Evolutionary conservation across 257 asterid species (phyloP).

Genomic region (Ballota nigra): DNA sequence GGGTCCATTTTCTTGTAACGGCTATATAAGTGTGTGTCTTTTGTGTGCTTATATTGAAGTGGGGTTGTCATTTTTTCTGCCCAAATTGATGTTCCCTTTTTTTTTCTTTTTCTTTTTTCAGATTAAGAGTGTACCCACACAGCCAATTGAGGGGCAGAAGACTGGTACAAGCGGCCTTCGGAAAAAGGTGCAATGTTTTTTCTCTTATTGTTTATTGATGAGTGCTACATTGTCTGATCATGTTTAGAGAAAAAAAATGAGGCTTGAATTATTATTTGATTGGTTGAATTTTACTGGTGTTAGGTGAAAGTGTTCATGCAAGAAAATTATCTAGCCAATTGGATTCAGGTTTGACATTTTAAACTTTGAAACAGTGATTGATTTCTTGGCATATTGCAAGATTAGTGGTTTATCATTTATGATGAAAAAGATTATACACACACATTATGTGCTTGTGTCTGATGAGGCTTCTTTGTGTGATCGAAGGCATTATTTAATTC

Average conservation of each 20-base stretch:
- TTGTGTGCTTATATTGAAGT: conserved; percentile 1
- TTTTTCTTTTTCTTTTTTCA: conserved; percentile 15
- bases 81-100: neutral
- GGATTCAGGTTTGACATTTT: conserved; percentile 83
- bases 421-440: conserved; percentile 11
- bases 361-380: conserved; percentile 4
- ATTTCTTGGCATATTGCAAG: conserved; percentile 8
- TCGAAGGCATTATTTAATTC: conserved; percentile 86
- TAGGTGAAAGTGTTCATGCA: conserved; percentile 89
- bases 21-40: neutral
- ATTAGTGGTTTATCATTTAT: conserved; percentile 16
- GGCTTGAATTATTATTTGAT: conserved; percentile 19
- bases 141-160: conserved; percentile 91
- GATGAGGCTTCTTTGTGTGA: conserved; percentile 20
- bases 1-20: neutral
- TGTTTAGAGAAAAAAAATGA: conserved; percentile 2
- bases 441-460: neutral
- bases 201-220: neutral
- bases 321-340: conserved; percentile 89
- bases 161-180: conserved; percentile 98
- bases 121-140: conserved; percentile 70
- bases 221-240: conserved; percentile 16
- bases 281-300: conserved; percentile 21
- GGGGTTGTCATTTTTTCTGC: neutral
- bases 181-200: conserved; percentile 60